Conservation (phyloP, 2,329 filamentous ascomycete species). For the Rhinocladiella mackenziei region DNA sequence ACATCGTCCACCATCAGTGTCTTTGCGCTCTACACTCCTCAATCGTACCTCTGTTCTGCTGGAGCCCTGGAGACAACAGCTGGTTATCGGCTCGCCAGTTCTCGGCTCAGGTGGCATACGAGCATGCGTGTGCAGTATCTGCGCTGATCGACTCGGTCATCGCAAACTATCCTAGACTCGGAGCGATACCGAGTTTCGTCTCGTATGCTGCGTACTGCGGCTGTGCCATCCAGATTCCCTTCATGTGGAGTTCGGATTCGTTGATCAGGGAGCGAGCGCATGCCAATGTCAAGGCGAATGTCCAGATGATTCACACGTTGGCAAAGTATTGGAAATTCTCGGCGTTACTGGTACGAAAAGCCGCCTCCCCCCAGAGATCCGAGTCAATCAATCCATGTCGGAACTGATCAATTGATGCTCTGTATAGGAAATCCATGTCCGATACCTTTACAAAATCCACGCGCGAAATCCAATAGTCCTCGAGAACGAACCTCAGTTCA, state of each 20-base stretch:
- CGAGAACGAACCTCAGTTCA: constrained; percentile 8
- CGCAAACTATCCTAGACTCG: not conserved
- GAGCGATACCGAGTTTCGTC: constrained; percentile 10
- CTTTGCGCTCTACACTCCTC: constrained; percentile 14
- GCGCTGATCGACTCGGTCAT: constrained; percentile 7
- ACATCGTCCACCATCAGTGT: constrained; percentile 14
- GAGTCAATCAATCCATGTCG: too few relatives aligned
- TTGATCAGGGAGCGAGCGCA: constrained; percentile 1
- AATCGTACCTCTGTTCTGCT: constrained; percentile 14
- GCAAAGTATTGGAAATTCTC: constrained; percentile 14
- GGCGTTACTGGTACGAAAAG: constrained; percentile 7
- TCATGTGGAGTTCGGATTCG: constrained; percentile 2
- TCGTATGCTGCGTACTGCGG: constrained; percentile 11
- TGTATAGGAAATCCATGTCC: constrained; percentile 10
- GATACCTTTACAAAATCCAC: constrained; percentile 12
- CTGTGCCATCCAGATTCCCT: constrained; percentile 14
- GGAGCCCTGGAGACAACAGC: constrained; percentile 1
- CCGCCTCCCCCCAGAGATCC: too few relatives aligned
- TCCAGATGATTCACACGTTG: constrained; percentile 8
- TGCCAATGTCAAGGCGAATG: constrained; percentile 7
- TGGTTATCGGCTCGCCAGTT: constrained; percentile 9
- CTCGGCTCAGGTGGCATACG: constrained; percentile 9
- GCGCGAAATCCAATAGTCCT: not conserved
- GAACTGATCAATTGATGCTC: not conserved
- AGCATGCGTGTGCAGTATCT: constrained; percentile 10